Percentiles rank a stretch among this genome's conserved stretches.
These are phyloP conservation scores for Stachybotrys elegans DNA, from an alignment of 2,329 filamentous ascomycete species.

Conservation along the genomic window DNA sequence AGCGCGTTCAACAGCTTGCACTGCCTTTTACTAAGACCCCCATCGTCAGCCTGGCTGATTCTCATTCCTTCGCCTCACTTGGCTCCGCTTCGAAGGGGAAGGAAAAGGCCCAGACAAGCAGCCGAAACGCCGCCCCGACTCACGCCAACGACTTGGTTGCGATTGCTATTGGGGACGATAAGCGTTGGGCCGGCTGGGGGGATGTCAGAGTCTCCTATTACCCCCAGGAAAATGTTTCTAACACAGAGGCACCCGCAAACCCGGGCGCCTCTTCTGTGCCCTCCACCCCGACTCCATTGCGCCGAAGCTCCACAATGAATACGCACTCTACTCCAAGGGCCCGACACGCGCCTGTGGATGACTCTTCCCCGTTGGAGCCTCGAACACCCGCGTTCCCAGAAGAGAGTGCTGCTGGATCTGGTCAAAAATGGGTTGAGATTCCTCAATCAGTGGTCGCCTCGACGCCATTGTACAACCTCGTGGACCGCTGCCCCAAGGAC, in stretches of 20 bases:
- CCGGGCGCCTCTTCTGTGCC: slow-evolving; percentile 43
- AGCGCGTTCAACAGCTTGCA: slow-evolving; percentile 79
- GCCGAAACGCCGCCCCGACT: slow-evolving; percentile 51
- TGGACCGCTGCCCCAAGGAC: slow-evolving; percentile 52
- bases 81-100: slow-evolving; percentile 66
- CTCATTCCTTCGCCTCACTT: slow-evolving; percentile 47
- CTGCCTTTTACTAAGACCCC: slow-evolving; percentile 74
- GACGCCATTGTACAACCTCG: slow-evolving; percentile 50
- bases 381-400: slow-evolving; percentile 33
- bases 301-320: slow-evolving; percentile 58
- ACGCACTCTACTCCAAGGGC: slow-evolving; percentile 37
- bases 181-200: slow-evolving; percentile 71
- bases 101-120: slow-evolving; percentile 52
- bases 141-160: slow-evolving; percentile 82
- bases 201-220: slow-evolving; percentile 81
- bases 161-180: slow-evolving; percentile 57
- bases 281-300: slow-evolving; percentile 69
- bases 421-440: slow-evolving; percentile 60
- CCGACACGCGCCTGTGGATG: slow-evolving; percentile 27
- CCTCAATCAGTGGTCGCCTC: slow-evolving; percentile 50
- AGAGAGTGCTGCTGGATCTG: slow-evolving; percentile 27
- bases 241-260: slow-evolving; percentile 16
- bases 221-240: slow-evolving; percentile 31
- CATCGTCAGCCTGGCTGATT: slow-evolving; percentile 45
- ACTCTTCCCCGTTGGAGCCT: slow-evolving; percentile 45